These are phyloP conservation scores for Scheffersomyces illinoinensis DNA, from an alignment of 1,139 yeast species.

Conservation along the genomic window DNA sequence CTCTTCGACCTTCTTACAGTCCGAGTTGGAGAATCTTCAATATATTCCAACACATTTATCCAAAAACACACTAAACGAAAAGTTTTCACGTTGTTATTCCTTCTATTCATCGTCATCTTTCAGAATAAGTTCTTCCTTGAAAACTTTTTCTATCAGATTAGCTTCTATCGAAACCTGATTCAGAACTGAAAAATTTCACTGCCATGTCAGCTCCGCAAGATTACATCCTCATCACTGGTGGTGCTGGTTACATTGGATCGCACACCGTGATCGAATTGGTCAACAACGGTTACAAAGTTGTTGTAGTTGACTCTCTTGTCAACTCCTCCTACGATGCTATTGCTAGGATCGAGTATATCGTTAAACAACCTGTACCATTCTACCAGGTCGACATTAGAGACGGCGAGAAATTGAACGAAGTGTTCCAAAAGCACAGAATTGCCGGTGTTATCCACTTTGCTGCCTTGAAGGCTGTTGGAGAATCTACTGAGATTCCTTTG, in stretches of 20 bases:
- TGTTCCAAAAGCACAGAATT: conserved; percentile 53
- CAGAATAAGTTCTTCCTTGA: not conserved
- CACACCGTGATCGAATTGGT: conserved; percentile 73
- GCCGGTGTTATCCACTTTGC: conserved; percentile 77
- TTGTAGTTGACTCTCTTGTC: conserved; percentile 68
- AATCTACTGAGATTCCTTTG: conserved; percentile 72
- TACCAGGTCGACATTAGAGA: conserved; percentile 61
- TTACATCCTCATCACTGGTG: conserved; percentile 76
- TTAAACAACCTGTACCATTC: conserved; percentile 52
- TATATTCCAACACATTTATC: not conserved
- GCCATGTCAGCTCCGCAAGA: conserved; percentile 2
- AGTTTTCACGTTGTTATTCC: not conserved
- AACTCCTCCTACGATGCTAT: conserved; percentile 73
- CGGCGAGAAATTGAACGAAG: conserved; percentile 42
- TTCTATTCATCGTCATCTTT: not conserved
- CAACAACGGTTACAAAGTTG: conserved; percentile 65
- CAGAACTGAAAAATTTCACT: not conserved
- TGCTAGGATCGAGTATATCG: conserved; percentile 62
- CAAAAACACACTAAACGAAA: not conserved
- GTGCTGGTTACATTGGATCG: conserved; percentile 87
- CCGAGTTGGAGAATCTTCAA: not conserved
- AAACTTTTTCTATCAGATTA: not conserved
- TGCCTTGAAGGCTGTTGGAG: conserved; percentile 86
- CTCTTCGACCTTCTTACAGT: not conserved
- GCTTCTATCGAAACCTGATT: not conserved